Evolutionary conservation across 208 protist species (phyloP), one percentile per base, ranked within the genome.

Genomic region (Leishmania amazonensis): DNA sequence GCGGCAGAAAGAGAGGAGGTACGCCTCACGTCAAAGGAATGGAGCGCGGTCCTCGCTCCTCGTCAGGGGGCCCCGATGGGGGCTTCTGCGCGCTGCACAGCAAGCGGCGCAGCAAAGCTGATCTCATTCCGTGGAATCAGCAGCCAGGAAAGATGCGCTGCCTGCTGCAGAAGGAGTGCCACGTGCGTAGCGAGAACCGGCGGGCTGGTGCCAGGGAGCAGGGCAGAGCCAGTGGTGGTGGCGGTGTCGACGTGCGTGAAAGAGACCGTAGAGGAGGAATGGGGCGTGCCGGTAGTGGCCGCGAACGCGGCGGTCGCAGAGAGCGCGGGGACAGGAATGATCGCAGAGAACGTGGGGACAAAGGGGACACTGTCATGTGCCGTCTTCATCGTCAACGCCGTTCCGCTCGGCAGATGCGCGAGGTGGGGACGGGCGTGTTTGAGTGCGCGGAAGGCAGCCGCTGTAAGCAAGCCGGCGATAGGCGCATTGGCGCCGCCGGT

Each of bases 11-110:
- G 24, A 54, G 47, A 74, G 24, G 13, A 17, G 28, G 2, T 13
- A 1, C 28, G 28, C 42, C 13, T 17, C 65, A 45, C n/a, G 28
- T 5, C 67, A n/a, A 31, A 11, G 42, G 17, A 51, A 73, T 89
- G 75, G 67, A 80, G 51, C 85, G 83, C 40, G 72, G 81, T 67
- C 75, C 68, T 9, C 81, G 81, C 71, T 79, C 72, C 79, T 81
- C 73, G n/a, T 72, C 73, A 62, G 84, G 40, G 7, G 84, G 35
- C 0, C 60, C 71, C 49, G 93, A 96, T 47, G 91, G 85, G 80
- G 91, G 91, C 58, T 89, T 95, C 81, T 97, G 94, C 80, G 84
- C 85, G 31, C 47, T 95, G 65, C 95, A 97, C 84, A 79, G 85
- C 71, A 82, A 88, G 35, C 90, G 90, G 67, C 90, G 95, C 72